These are phyloP conservation scores for Ophiostoma himal-ulmi DNA, from an alignment of 2,329 filamentous ascomycete species.

Conservation along the genomic window DNA sequence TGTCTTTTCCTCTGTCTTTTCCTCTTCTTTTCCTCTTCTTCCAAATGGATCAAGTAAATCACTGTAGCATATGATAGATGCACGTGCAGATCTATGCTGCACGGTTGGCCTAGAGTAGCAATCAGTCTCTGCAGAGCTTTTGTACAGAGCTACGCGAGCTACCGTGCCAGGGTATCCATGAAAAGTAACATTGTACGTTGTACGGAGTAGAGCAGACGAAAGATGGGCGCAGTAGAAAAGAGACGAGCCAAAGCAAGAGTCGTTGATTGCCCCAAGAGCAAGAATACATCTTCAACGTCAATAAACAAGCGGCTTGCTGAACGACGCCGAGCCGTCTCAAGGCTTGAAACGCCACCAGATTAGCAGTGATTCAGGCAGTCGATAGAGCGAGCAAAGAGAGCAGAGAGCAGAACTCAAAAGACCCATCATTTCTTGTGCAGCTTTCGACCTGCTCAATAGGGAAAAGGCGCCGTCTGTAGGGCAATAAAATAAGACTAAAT, in stretches of 20 bases:
- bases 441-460: constrained; percentile 10
- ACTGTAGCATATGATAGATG: not conserved
- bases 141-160: too few relatives aligned
- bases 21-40: not conserved
- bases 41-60: not conserved
- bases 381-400: not conserved
- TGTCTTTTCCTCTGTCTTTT: not conserved
- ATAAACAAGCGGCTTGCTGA: too few relatives aligned
- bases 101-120: not conserved
- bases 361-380: not conserved
- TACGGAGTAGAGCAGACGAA: too few relatives aligned
- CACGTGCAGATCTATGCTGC: constrained; percentile 4
- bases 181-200: too few relatives aligned
- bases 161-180: too few relatives aligned
- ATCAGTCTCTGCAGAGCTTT: not conserved
- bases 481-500: not conserved
- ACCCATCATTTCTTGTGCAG: not conserved
- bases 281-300: too few relatives aligned
- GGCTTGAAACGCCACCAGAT: constrained; percentile 12
- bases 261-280: too few relatives aligned
- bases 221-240: too few relatives aligned
- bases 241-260: too few relatives aligned
- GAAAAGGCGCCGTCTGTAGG: constrained; percentile 3
- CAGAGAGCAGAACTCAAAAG: not conserved
- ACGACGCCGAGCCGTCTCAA: not conserved